Evolutionary conservation across 2,329 filamentous ascomycete species (phyloP).

Genomic region (Apiospora aurea): DNA sequence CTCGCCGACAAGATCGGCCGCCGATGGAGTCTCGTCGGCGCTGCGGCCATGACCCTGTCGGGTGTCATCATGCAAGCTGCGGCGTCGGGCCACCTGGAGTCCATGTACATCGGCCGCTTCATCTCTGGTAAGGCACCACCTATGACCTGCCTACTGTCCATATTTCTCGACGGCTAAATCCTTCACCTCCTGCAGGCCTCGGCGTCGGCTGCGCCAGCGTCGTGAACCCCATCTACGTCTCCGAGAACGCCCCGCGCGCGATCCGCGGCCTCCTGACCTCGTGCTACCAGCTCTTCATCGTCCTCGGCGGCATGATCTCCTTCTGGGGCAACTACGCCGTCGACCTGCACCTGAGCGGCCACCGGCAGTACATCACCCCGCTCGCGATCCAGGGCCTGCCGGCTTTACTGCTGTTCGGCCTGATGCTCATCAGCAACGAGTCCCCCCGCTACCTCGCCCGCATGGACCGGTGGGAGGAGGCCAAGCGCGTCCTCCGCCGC

Average conservation of each 20-base stretch:
- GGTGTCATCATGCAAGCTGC: slow-evolving; percentile 69
- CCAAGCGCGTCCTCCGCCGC: slow-evolving; percentile 58
- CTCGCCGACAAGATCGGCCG: slow-evolving; percentile 62
- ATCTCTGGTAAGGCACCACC: slow-evolving; percentile 50
- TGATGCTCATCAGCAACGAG: slow-evolving; percentile 70
- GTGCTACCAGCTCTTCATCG: slow-evolving; percentile 55
- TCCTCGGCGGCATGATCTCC: slow-evolving; percentile 51
- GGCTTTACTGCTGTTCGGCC: slow-evolving; percentile 62
- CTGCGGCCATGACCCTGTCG: slow-evolving; percentile 61
- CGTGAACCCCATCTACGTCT: slow-evolving; percentile 54
- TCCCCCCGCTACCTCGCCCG: slow-evolving; percentile 71
- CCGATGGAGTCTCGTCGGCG: slow-evolving; percentile 58
- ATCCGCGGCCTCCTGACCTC: slow-evolving; percentile 53
- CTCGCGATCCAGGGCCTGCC: slow-evolving; percentile 70
- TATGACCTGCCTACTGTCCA: too few species aligned
- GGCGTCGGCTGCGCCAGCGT: slow-evolving; percentile 52
- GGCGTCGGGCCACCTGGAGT: slow-evolving; percentile 61
- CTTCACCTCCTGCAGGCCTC: slow-evolving; percentile 37
- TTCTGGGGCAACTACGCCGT: slow-evolving; percentile 61
- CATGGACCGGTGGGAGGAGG: slow-evolving; percentile 69
- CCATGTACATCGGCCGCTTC: slow-evolving; percentile 69
- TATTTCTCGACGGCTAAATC: background rate
- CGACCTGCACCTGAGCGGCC: slow-evolving; percentile 43
- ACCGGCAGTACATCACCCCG: slow-evolving; percentile 60
- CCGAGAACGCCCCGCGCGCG: slow-evolving; percentile 52